phyloP scores from a whole-genome alignment of 2,329 filamentous ascomycete species.

The Monosporascus sp. region DNA sequence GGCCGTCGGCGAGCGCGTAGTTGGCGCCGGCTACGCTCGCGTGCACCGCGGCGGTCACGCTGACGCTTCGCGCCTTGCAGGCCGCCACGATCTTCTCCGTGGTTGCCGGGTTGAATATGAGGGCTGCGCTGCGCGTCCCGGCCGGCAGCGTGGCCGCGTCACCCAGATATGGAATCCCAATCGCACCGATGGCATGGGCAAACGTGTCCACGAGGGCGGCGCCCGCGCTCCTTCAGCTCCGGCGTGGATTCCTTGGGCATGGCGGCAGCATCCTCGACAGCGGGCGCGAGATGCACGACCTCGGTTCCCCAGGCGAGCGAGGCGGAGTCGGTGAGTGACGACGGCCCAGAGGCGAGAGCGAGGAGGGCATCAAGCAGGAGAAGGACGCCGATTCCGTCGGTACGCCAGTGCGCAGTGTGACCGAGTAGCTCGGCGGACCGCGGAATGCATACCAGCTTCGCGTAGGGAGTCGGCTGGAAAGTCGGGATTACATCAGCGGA shows the following conservation, averaged over 20 bases:
- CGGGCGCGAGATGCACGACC: conserved; percentile 12
- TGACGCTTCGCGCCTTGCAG: conserved; percentile 15
- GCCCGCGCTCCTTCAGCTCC: conserved; percentile 12
- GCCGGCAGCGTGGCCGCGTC: conserved; percentile 12
- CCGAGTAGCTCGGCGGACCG: conserved; percentile 9
- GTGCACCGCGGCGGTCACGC: conserved; percentile 25
- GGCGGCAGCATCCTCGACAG: conserved; percentile 18
- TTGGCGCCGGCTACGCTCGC: conserved; percentile 25
- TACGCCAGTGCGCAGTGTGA: conserved; percentile 25
- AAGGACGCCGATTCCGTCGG: conserved; percentile 22
- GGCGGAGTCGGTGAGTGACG: conserved; percentile 13
- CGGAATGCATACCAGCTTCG: conserved; percentile 15
- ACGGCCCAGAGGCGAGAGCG: conserved; percentile 7
- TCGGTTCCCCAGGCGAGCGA: conserved; percentile 25
- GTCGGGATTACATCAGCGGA: conserved; percentile 15
- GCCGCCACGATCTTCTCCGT: conserved; percentile 15
- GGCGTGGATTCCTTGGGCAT: conserved; percentile 9
- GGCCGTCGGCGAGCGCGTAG: conserved; percentile 16
- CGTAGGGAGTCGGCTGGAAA: conserved; percentile 14
- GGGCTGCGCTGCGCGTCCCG: conserved; percentile 11
- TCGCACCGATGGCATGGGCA: conserved; percentile 12
- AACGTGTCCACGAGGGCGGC: conserved; percentile 12
- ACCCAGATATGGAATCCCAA: conserved; percentile 18
- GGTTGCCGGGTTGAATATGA: conserved; percentile 10
- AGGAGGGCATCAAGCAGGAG: conserved; percentile 22